These are phyloP conservation scores for Aspergillus heteromorphus DNA, from an alignment of 495 filamentous ascomycete genomes.

Conservation along the genomic window DNA sequence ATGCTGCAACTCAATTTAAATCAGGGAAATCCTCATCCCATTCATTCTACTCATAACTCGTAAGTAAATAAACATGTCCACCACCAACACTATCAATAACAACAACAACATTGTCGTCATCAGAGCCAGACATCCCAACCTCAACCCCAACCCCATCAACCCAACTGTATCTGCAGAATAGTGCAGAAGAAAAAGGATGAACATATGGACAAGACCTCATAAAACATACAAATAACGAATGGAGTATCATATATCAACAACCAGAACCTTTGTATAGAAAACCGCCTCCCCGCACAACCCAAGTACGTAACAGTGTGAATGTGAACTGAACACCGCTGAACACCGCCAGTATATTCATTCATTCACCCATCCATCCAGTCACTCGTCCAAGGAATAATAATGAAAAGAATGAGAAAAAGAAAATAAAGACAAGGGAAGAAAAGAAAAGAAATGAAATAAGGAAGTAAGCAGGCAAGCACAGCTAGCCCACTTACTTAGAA, in stretches of 20 bases:
- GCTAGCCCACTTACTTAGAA: neutral
- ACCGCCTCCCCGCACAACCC: neutral
- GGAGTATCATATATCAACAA: neutral
- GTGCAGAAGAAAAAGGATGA: neutral
- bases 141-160: neutral
- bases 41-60: neutral
- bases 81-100: neutral
- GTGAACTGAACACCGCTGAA: neutral
- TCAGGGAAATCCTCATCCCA: no score
- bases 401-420: no score
- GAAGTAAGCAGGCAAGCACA: neutral
- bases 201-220: neutral
- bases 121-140: neutral
- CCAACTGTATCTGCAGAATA: neutral
- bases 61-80: neutral
- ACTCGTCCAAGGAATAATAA: no score
- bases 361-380: neutral
- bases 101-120: neutral
- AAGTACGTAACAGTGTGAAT: no score
- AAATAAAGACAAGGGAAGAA: constrained; percentile 2
- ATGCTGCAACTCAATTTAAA: neutral
- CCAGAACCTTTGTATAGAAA: constrained; percentile 2
- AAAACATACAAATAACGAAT: neutral
- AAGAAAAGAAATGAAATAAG: neutral
- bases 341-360: neutral